Conservation (phyloP, 108 stramenopile species). For the Schizochytrium sp. region DNA sequence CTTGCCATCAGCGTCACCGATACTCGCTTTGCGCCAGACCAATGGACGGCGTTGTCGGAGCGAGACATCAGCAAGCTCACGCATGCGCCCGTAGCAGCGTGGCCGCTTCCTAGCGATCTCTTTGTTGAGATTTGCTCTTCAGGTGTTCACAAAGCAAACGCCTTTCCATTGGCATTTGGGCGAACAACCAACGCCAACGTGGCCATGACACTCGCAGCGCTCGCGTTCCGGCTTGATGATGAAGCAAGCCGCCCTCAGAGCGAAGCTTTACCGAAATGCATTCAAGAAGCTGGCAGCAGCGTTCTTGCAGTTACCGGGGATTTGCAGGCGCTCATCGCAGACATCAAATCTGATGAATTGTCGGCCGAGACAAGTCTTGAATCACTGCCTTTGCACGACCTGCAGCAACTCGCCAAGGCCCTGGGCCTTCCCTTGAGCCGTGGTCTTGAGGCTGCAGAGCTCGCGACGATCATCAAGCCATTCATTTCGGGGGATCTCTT, state of each 20-base stretch:
- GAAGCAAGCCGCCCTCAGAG: not conserved
- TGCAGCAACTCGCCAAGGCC: not conserved
- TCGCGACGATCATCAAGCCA: not conserved
- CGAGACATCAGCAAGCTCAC: no score
- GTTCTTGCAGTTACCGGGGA: not conserved
- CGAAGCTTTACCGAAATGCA: not conserved
- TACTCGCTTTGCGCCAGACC: not conserved
- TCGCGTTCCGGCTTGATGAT: not conserved
- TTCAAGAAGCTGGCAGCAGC: not conserved
- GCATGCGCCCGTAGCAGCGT: no score
- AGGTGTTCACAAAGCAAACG: not conserved
- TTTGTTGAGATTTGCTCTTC: not conserved
- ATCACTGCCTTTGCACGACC: not conserved
- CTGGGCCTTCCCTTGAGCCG: not conserved
- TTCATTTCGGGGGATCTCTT: not conserved
- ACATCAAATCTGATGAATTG: not conserved
- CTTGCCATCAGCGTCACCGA: not conserved
- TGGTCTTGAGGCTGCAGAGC: not conserved
- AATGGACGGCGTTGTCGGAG: not conserved
- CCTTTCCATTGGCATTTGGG: not conserved
- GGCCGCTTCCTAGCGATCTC: no score
- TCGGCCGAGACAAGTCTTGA: not conserved
- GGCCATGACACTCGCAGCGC: not conserved
- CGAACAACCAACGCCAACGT: not conserved
- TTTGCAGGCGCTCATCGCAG: not conserved